Percentiles rank a stretch among this genome's conserved stretches.
Evolutionary conservation across 805 yeast species (phyloP).

Genomic region (Pichia cabralensis): DNA sequence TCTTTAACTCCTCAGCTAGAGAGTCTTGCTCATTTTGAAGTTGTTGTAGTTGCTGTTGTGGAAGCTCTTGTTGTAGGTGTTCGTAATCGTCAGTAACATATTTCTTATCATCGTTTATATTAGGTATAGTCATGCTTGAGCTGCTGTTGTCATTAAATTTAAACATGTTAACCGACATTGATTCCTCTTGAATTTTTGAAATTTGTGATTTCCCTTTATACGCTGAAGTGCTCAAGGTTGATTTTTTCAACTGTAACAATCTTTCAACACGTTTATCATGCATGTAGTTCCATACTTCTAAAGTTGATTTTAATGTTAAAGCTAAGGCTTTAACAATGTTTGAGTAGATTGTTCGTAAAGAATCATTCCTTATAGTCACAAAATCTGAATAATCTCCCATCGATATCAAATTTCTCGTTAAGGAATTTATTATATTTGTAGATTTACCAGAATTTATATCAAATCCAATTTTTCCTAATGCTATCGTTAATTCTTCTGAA

Average conservation of each 20-base stretch:
- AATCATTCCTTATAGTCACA: constrained; percentile 25
- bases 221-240: constrained; percentile 21
- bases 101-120: neutral
- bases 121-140: neutral
- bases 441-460: neutral
- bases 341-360: constrained; percentile 35
- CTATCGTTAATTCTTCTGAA: constrained; percentile 1
- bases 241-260: constrained; percentile 28
- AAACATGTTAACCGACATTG: no score
- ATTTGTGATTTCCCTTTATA: no score
- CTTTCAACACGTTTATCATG: constrained; percentile 40
- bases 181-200: no score
- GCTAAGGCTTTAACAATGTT: constrained; percentile 42
- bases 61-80: constrained; percentile 22
- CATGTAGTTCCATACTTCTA: constrained; percentile 36
- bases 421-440: constrained; percentile 33
- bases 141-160: neutral
- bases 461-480: constrained; percentile 2
- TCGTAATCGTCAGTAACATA: constrained; percentile 27
- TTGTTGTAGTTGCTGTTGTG: constrained; percentile 47
- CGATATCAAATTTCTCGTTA: constrained; percentile 21
- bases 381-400: constrained; percentile 30
- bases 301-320: constrained; percentile 31
- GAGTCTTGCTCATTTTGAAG: constrained; percentile 52
- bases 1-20: constrained; percentile 39